A percentile compares a stretch with the other conserved stretches of the same genome.
These are phyloP conservation scores for Firmiana major DNA, from an alignment of 345 rosid species.

Conservation along the genomic window DNA sequence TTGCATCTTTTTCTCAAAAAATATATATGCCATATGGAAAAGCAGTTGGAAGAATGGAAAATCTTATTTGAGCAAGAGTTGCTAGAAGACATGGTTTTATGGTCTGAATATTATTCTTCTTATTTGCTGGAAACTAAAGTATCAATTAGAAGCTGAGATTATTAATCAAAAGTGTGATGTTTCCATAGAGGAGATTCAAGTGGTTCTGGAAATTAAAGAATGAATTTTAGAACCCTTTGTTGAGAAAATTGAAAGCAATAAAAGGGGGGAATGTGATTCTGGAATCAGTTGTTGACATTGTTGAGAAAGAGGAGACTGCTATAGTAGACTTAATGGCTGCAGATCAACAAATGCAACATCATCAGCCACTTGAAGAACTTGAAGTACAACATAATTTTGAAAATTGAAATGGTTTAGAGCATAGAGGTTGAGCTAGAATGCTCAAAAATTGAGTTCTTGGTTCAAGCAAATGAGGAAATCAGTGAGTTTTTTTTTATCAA, in stretches of 20 bases:
- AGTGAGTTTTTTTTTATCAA: neutral
- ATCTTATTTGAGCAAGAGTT: neutral
- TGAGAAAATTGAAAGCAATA: neutral
- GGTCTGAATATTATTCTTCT: neutral
- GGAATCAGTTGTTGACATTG: neutral
- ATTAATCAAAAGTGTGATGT: neutral
- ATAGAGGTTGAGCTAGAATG: neutral
- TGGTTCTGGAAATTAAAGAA: neutral
- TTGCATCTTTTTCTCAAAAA: neutral
- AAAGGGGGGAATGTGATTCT: neutral
- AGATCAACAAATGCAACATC: neutral
- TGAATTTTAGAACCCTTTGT: neutral
- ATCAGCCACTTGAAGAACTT: neutral
- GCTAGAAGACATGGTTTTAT: neutral
- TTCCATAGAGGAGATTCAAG: neutral
- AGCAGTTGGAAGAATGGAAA: neutral
- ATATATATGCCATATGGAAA: neutral
- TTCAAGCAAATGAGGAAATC: neutral
- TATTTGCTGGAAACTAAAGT: neutral
- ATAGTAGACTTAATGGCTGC: neutral
- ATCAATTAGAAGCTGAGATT: neutral
- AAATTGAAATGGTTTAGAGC: neutral
- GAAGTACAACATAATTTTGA: neutral
- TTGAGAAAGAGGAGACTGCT: neutral
- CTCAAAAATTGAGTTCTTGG: neutral